Evolutionary conservation across 2,329 filamentous ascomycete species (phyloP).

Genomic region (Fusarium duplospermum): DNA sequence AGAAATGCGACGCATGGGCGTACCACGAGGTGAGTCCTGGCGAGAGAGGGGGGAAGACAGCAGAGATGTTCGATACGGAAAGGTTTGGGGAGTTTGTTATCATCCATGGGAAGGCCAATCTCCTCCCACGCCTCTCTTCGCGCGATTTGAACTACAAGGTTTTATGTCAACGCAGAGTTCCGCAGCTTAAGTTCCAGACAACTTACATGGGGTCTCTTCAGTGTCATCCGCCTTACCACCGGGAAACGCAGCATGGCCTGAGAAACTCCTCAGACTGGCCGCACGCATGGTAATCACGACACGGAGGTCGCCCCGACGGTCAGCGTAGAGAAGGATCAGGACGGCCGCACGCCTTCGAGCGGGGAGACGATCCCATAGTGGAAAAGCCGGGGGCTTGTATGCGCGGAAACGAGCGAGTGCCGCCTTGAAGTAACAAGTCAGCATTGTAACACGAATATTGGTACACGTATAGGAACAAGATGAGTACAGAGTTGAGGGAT

Average conservation of each 20-base stretch:
- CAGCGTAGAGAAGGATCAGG: constrained; percentile 87
- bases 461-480: not conserved
- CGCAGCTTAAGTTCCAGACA: not conserved
- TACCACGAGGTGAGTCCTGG: constrained; percentile 78
- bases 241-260: constrained; percentile 89
- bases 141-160: constrained; percentile 77
- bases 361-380: constrained; percentile 71
- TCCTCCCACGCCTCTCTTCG: constrained; percentile 92
- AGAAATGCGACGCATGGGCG: constrained; percentile 83
- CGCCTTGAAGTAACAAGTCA: constrained; percentile 55
- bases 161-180: not conserved
- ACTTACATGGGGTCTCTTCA: constrained; percentile 70
- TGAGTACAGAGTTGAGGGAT: not conserved
- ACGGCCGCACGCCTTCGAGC: constrained; percentile 83
- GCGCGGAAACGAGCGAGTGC: constrained; percentile 70
- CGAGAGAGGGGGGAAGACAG: constrained; percentile 80
- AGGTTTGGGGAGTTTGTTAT: constrained; percentile 75
- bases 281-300: constrained; percentile 78
- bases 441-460: not conserved
- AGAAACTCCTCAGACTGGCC: constrained; percentile 72
- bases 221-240: constrained; percentile 76
- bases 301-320: constrained; percentile 80
- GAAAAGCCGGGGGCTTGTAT: constrained; percentile 70
- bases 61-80: constrained; percentile 91
- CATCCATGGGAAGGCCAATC: constrained; percentile 84